Evolutionary conservation across 164 flowering plant genomes (phyloP).

Genomic region (Magnolia kwangsiensis): DNA sequence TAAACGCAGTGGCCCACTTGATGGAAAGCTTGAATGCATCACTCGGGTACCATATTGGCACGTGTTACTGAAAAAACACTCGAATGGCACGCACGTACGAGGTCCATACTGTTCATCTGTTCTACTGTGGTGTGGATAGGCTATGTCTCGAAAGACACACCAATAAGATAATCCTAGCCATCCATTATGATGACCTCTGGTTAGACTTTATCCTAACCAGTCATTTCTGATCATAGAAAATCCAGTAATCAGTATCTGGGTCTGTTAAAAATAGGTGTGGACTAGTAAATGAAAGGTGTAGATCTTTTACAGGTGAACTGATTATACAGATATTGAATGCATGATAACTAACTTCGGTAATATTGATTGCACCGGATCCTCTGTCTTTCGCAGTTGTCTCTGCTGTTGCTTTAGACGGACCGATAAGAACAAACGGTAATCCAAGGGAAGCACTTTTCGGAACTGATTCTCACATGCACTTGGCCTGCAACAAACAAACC

Average conservation of each 20-base stretch:
- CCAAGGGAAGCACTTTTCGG: background rate
- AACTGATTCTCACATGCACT: slow-evolving; percentile 8
- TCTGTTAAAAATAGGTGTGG: too few species aligned
- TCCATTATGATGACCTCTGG: background rate
- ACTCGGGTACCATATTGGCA: background rate
- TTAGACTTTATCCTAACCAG: too few species aligned
- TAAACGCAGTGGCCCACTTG: background rate
- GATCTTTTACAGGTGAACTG: too few species aligned
- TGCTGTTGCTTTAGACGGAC: background rate
- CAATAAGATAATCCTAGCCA: background rate
- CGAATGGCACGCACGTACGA: background rate
- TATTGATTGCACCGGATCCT: too few species aligned
- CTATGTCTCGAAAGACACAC: background rate
- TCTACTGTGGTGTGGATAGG: background rate
- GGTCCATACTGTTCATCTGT: background rate
- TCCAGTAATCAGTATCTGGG: too few species aligned
- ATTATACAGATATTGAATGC: too few species aligned
- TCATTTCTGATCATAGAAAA: too few species aligned
- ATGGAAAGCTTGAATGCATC: background rate
- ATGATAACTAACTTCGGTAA: too few species aligned
- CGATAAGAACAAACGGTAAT: slow-evolving; percentile 4
- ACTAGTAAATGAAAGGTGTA: too few species aligned
- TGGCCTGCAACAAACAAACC: background rate
- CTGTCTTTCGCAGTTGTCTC: too few species aligned
- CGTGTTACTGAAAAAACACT: background rate